These are phyloP conservation scores for Solanum bulbocastanum DNA, from an alignment of 257 asterid genomes.

Conservation along the genomic window DNA sequence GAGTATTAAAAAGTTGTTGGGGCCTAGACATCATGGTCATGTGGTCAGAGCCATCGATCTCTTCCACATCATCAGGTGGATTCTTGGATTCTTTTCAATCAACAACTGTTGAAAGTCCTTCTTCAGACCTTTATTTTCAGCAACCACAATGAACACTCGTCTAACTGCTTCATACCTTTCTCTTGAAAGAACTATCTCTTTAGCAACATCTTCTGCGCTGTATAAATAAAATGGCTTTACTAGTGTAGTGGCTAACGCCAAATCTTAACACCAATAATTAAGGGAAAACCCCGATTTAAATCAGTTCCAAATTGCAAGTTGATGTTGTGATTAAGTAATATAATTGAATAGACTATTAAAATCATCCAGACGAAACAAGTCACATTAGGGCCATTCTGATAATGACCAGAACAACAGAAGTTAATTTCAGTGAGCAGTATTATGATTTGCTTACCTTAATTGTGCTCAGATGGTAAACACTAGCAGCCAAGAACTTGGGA, in stretches of 20 bases:
- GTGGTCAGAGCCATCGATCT: conserved; percentile 23
- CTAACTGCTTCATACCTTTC: conserved; percentile 8
- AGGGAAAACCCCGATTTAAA: background rate
- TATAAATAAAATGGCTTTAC: conserved; percentile 7
- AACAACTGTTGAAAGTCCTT: conserved; percentile 13
- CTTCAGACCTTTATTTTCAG: background rate
- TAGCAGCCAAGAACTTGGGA: conserved; percentile 1
- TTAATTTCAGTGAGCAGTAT: background rate
- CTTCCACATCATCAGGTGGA: conserved; percentile 24
- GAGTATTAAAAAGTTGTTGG: conserved; percentile 1
- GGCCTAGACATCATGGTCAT: conserved; percentile 30
- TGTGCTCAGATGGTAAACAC: conserved; percentile 17
- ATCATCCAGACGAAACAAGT: background rate
- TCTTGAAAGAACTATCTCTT: background rate
- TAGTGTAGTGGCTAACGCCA: conserved; percentile 11
- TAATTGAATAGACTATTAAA: background rate
- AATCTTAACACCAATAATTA: conserved; percentile 8
- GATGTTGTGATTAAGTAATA: background rate
- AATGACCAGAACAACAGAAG: background rate
- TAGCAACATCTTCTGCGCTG: background rate
- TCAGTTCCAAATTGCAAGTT: background rate
- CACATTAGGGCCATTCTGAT: background rate
- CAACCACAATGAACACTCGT: conserved; percentile 11
- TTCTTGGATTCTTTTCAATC: conserved; percentile 15
- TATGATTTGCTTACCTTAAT: conserved; percentile 5